These are phyloP conservation scores for Fraxinus paxiana DNA, from an alignment of 305 asterid species.

Conservation along the genomic window DNA sequence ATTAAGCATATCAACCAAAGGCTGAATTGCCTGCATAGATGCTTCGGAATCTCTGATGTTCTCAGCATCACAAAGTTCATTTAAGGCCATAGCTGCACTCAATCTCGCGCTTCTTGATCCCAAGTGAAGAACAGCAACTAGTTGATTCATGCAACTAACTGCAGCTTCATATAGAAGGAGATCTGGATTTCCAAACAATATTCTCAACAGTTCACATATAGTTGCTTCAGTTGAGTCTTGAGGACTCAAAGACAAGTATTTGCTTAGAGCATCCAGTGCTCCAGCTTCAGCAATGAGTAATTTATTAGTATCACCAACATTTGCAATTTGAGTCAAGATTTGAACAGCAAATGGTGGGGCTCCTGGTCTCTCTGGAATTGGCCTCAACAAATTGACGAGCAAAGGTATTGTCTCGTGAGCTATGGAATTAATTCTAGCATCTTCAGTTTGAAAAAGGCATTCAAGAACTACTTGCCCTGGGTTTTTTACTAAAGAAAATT, in stretches of 20 bases:
- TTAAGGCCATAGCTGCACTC: conserved; percentile 72
- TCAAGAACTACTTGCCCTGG: conserved; percentile 72
- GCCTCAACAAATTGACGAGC: conserved; percentile 79
- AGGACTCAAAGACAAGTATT: conserved; percentile 81
- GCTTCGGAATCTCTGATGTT: conserved; percentile 63
- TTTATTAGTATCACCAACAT: conserved; percentile 64
- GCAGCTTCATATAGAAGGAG: conserved; percentile 61
- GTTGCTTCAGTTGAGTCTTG: conserved; percentile 73
- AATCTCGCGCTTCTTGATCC: conserved; percentile 79
- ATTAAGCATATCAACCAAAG: conserved; percentile 71
- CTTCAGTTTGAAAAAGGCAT: conserved; percentile 60
- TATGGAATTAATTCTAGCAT: conserved; percentile 62
- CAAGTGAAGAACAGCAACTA: conserved; percentile 82
- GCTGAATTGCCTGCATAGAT: conserved; percentile 73
- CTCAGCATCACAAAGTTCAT: conserved; percentile 63
- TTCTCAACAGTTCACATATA: conserved; percentile 62
- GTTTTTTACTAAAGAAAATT: conserved; percentile 59
- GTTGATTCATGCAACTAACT: conserved; percentile 65
- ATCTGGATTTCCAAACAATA: conserved; percentile 60
- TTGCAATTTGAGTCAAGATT: conserved; percentile 69
- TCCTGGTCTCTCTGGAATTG: conserved; percentile 79
- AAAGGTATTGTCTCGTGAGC: conserved; percentile 64
- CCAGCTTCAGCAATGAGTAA: conserved; percentile 83
- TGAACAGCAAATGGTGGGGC: conserved; percentile 69
- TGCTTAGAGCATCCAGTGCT: conserved; percentile 65